Base-by-base conservation (phyloP, 2,329 filamentous ascomycete genomes). In the Hansfordia pulvinata region DNA sequence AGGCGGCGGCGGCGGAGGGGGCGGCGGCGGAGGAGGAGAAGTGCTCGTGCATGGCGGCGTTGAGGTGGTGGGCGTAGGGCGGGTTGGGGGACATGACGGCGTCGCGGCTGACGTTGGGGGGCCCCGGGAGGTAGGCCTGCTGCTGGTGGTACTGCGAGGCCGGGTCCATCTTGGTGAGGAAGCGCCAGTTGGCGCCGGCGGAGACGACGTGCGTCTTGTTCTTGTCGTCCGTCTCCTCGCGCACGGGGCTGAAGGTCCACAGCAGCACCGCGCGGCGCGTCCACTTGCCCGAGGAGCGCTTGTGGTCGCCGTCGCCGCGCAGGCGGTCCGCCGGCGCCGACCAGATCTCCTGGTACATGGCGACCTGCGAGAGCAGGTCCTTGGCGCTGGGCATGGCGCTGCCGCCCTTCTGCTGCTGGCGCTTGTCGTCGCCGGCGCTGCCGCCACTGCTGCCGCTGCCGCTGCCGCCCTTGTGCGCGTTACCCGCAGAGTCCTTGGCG, bases 271-370 rank as follows among this genome's bases (percentile, higher is more conserved):
- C 62, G 26, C 70, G 64, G n/a, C 69, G 62, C 8, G 55, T 61
- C 65, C 69, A 76, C 4, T 39, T 28, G 6, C 38, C 53, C 46
- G 27, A 39, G n/a, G n/a, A n/a, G n/a, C n/a, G n/a, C 33, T 35
- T 36, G 22, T 30, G 28, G 30, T 22, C 18, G 31, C 29, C 28
- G 26, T 23, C 27, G 21, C 35, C 30, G 14, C 27, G 33, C 16
- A 10, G 31, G 20, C 11, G 20, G 30, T 58, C 56, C 5, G 60
- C 60, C 4, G 64, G 47, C 9, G 56, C 51, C 4, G 68, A 75
- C 60, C 64, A 74, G 19, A 76, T 58, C 52, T 76, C 72, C 44
- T 77, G 72, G 44, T 73, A 70, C 71, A 76, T 76, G 43, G 68
- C 68, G 23, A 76, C 69, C 44, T 65, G 64, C 36, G 62, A 57